Evolutionary conservation across 148 eudicot species (phyloP), one percentile per base, ranked within the genome.

Genomic region (Euryodendron excelsum): DNA sequence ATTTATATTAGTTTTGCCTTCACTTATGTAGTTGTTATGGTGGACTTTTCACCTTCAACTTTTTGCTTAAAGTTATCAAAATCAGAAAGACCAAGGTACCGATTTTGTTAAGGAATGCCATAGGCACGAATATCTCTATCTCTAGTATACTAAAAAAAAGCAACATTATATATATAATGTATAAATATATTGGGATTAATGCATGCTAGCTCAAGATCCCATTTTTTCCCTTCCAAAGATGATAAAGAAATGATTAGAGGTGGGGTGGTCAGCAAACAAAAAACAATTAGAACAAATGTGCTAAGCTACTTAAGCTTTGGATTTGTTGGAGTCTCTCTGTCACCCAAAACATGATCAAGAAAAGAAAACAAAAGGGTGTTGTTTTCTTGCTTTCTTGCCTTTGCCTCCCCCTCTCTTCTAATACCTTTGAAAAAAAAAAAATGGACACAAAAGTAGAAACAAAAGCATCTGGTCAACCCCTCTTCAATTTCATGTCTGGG

Each of bases 271-370:
- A 55, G 44, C 58, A 68, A 75, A 60, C 70, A 72, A 63, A 72
- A 63, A 47, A 75, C 73, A 68, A 68, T 80, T 39, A 75, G 47
- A 67, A 67, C 79, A 68, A 67, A 52, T 65, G 11, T 36, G 48
- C 2, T 41, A 56, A n/a, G n/a, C 53, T 23, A 15, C n/a, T 8
- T 10, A 4, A 44, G 78, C 39, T 58, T 50, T 53, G 45, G 62
- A 56, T 63, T 72, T 65, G 50, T 72, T 69, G 37, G 60, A 74
- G 69, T 60, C 63, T 15, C 69, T 67, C 41, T 75, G 84, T 84
- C 84, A 69, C 86, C 73, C 74, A 70, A 81, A 70, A 78, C 84
- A 84, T 78, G 69, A 78, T 81, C 86, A 84, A 81, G 77, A 67
- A 74, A 81, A 60, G 33, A 60, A 62, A 80, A 78, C 31, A 58